phyloP scores from a whole-genome alignment of 1,139 yeast species.

The Debaryomyces singareniensis region DNA sequence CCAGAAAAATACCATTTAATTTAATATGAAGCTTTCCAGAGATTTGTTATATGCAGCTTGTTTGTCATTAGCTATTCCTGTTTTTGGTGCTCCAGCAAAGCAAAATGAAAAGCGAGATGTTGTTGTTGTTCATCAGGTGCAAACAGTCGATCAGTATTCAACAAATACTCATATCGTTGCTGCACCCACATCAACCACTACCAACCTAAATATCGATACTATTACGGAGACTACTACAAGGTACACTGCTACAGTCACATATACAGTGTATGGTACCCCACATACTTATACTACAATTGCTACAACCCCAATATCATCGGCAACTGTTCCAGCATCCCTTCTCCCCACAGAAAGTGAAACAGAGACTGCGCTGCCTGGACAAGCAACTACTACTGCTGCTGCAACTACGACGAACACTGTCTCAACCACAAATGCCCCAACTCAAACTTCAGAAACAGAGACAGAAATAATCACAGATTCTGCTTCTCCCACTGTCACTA shows the following conservation, averaged over 20 bases:
- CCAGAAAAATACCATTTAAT: constrained; percentile 3
- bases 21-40: constrained; percentile 28
- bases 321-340: background rate
- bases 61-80: constrained; percentile 15
- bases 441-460: background rate
- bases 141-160: constrained; percentile 28
- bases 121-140: constrained; percentile 29
- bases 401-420: constrained; percentile 4
- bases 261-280: constrained; percentile 37
- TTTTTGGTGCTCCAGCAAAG: constrained; percentile 22
- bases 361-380: background rate
- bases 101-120: constrained; percentile 14
- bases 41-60: constrained; percentile 18
- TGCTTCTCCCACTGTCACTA: constrained; percentile 22
- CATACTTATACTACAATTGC: constrained; percentile 34
- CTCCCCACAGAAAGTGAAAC: no score
- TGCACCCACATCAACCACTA: constrained; percentile 18
- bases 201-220: constrained; percentile 25
- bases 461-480: constrained; percentile 14
- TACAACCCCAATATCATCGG: constrained; percentile 23
- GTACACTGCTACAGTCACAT: constrained; percentile 42
- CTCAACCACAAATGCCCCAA: background rate
- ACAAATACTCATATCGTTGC: constrained; percentile 33
- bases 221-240: constrained; percentile 33
- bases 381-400: constrained; percentile 6